Base-by-base conservation (phyloP, 2,329 filamentous ascomycete genomes). In the Hymenoscyphus scutula region DNA sequence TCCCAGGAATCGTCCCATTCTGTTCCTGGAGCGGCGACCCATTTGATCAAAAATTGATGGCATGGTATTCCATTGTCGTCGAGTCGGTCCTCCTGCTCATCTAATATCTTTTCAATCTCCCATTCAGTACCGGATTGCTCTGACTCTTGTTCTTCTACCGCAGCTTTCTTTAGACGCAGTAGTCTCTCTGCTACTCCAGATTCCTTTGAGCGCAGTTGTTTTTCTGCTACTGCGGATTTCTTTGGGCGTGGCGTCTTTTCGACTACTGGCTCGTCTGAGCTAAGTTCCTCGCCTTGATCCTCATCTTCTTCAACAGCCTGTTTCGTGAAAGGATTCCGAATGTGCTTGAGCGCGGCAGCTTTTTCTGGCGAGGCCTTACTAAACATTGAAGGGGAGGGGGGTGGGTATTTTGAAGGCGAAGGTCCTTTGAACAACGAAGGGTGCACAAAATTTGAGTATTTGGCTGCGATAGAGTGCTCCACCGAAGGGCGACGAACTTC, bases 1-100 rank as follows among this genome's bases (percentile, higher is more conserved):
- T 74, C 70, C 72, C 71, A 73, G 1, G 69, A 64, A 34, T 69
- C 53, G 6, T 58, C 38, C 41, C 59, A 68, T 41, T 69, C 8
- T 25, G 19, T 48, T 19, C 41, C n/a, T 5, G 19, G 32, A 11
- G 32, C 53, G 1, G 70, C 72, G 7, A 64, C 66, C 73, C 73
- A 74, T 45, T 69, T 66, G 19, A 74, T 68, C 1, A 67, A 51
- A 38, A 72, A 74, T 37, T 62, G 66, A 2, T 60, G 23, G 6
- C 62, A 51, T 17, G 29, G 53, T 19, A 62, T 64, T 13, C 65
- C 66, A 32, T 67, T 53, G 13, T 62, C 61, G 23, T 60, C 58
- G 2, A 34, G 32, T 25, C 53, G 58, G 27, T 59, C 58, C 34
- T 63, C 56, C 27, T 72, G 64, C n/a, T 32, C 53, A 8, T 63